Evolutionary conservation across 2,329 filamentous ascomycete species (phyloP).

Genomic region (Fusarium sp.): DNA sequence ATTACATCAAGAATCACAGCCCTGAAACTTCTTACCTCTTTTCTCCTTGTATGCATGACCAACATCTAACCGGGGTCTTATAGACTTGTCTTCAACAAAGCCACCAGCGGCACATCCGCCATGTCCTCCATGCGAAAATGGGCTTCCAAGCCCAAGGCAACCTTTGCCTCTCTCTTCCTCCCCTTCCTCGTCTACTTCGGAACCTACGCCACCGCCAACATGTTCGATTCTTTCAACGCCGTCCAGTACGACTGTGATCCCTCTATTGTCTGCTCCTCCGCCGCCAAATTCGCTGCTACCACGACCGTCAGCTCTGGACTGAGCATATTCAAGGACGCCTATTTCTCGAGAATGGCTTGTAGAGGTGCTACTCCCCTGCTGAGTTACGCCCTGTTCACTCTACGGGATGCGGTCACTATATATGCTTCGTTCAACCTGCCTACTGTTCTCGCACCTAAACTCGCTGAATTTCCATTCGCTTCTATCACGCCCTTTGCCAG

Average conservation of each 20-base stretch:
- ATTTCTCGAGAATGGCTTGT: constrained; percentile 39
- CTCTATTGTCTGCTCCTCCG: constrained; percentile 36
- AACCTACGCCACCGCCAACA: constrained; percentile 46
- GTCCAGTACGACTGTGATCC: constrained; percentile 35
- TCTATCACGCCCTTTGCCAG: constrained; percentile 32
- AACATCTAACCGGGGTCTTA: neutral
- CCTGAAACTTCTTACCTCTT: too few relatives aligned
- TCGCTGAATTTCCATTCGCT: constrained; percentile 40
- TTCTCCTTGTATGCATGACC: fast-evolving
- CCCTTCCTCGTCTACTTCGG: constrained; percentile 47
- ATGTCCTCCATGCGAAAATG: constrained; percentile 42
- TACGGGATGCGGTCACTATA: constrained; percentile 43
- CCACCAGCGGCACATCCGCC: constrained; percentile 38
- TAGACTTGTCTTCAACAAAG: constrained; percentile 45
- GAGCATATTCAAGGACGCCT: constrained; percentile 44
- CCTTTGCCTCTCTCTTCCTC: constrained; percentile 40
- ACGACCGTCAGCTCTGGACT: constrained; percentile 40
- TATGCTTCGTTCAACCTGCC: constrained; percentile 47
- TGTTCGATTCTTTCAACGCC: constrained; percentile 45
- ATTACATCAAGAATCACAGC: fast-evolving
- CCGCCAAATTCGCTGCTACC: constrained; percentile 44
- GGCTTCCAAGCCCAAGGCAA: constrained; percentile 40
- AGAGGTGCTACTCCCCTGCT: constrained; percentile 36
- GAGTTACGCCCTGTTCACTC: constrained; percentile 42
- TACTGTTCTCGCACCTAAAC: constrained; percentile 41